Evolutionary conservation across 768 basidiomycete genomes (phyloP).

Genomic region (Phanerodontia chrysosporium): DNA sequence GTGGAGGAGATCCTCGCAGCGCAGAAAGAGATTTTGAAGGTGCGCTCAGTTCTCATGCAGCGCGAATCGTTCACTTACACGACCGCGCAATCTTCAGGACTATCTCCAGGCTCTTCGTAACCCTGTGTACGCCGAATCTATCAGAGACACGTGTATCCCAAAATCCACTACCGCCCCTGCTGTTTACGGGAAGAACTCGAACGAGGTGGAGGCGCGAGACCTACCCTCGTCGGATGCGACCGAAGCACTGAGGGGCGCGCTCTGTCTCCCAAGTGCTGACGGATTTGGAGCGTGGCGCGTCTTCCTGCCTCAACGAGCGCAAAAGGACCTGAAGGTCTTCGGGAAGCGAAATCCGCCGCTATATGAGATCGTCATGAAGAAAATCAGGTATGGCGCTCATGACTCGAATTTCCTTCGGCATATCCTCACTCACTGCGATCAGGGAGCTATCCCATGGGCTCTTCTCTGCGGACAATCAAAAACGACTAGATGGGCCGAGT

Average conservation of each 20-base stretch:
- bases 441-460: conserved; percentile 69
- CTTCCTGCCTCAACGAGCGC: conserved; percentile 47
- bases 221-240: not conserved
- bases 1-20: conserved; percentile 16
- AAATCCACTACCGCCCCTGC: too few species aligned
- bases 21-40: conserved; percentile 19
- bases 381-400: conserved; percentile 43
- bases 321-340: conserved; percentile 44
- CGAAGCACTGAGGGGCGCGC: not conserved
- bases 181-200: too few species aligned
- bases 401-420: not conserved
- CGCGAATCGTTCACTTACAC: not conserved
- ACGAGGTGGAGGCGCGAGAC: not conserved
- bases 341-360: conserved; percentile 39
- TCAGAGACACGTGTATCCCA: not conserved
- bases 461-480: conserved; percentile 68
- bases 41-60: not conserved
- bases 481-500: conserved; percentile 41
- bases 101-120: conserved; percentile 9
- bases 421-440: not conserved
- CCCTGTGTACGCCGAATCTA: not conserved
- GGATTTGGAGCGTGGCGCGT: conserved; percentile 66
- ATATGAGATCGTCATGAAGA: conserved; percentile 57
- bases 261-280: conserved; percentile 45
- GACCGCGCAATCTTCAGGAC: not conserved